Base-by-base conservation (phyloP, 2,329 filamentous ascomycete genomes). In the Aspergillus nomiae region DNA sequence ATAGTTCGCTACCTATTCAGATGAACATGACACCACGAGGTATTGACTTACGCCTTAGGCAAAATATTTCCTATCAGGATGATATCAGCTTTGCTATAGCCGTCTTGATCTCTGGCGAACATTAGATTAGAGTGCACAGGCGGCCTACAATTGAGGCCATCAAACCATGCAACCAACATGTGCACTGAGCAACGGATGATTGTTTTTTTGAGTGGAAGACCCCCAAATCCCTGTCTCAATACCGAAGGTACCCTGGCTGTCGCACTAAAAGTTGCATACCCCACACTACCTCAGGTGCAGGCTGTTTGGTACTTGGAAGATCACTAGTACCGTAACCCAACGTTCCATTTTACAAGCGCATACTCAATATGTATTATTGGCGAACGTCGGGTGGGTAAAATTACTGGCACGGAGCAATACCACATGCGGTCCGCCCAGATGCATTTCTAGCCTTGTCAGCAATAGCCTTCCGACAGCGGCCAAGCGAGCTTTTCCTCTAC, bases 401-500 rank as follows among this genome's bases (percentile, higher is more conserved):
- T 66, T 62, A 68, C 67, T 68, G 68, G 68, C 67, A 71, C 68
- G 68, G 65, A 71, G 67, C 62, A 60, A 61, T 62, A 59, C 63
- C 56, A 58, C 56, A 60, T 53, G 59, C 41, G 65, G 65, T 65
- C 63, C 59, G 67, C 69, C 65, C 65, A 60, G 58, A 60, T 36
- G 32, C 56, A 50, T 9, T 19, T 30, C 12, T 30, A 56, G 59
- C 57, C 56, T 61, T 43, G 51, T 61, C 57, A 56, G n/a, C 60
- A 41, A 10, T 60, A 43, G 8, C 16, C 60, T 71, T 70, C 72
- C 73, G 73, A 74, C 72, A 73, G 73, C 72, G 72, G 73, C 68
- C 71, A 72, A 71, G 70, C 62, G 57, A 60, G 61, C 62, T 61
- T 65, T 66, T 60, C 66, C 63, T 54, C 60, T 63, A 62, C 61